Conservation (phyloP, 2,329 filamentous ascomycete genomes). For the Drechslerella dactyloides region DNA sequence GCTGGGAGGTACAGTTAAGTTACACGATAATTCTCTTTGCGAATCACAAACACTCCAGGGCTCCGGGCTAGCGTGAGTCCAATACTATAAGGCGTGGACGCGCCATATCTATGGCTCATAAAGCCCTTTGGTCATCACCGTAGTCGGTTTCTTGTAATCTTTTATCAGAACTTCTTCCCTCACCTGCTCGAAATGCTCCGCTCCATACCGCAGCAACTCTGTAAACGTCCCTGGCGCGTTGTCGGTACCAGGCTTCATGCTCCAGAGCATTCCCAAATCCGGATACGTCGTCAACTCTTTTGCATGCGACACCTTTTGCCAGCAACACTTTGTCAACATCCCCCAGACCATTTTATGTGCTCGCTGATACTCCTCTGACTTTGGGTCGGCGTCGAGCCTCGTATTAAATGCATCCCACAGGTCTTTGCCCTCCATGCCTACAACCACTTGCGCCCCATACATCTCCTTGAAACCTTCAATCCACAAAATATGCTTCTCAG, state of each 20-base stretch:
- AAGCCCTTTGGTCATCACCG: no score
- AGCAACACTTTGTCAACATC: slow-evolving; percentile 55
- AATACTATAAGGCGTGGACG: no score
- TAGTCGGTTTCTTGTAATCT: no score
- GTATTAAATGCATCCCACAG: slow-evolving; percentile 53
- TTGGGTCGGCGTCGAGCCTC: slow-evolving; percentile 51
- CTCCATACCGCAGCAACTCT: slow-evolving; percentile 57
- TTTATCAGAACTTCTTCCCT: slow-evolving; percentile 51
- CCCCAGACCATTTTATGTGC: slow-evolving; percentile 55
- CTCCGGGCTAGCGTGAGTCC: no score
- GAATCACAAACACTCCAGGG: no score
- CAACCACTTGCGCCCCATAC: slow-evolving; percentile 51
- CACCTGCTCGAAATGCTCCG: slow-evolving; percentile 57
- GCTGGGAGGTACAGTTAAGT: no score
- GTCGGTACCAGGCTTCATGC: slow-evolving; percentile 56
- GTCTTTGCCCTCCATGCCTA: slow-evolving; percentile 44
- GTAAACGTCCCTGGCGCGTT: slow-evolving; percentile 57
- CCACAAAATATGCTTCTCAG: slow-evolving; percentile 56
- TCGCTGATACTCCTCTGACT: slow-evolving; percentile 51
- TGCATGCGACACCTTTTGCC: slow-evolving; percentile 58
- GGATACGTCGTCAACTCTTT: slow-evolving; percentile 54
- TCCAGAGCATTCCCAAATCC: slow-evolving; percentile 56
- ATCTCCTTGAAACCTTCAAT: slow-evolving; percentile 56
- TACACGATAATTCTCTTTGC: no score
- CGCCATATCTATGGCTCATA: no score